phyloP scores from a whole-genome alignment of 768 basidiomycete genomes.

The Boletus fagicola region DNA sequence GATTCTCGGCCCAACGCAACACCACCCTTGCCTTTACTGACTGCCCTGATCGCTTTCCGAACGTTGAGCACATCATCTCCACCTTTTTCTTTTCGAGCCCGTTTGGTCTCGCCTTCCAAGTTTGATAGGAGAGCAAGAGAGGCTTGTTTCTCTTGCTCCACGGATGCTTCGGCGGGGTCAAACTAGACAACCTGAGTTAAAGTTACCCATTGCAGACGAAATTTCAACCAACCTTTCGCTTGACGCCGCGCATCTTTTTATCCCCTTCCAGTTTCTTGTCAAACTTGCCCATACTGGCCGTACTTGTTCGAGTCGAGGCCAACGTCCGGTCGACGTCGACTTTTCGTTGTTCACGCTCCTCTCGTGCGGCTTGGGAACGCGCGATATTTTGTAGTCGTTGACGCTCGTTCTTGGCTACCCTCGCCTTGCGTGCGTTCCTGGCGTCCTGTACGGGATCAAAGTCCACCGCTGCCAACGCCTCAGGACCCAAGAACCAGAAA shows the following conservation, averaged over 20 bases:
- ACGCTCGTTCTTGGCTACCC: slow-evolving; percentile 81
- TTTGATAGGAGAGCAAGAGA: slow-evolving; percentile 75
- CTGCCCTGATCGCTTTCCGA: slow-evolving; percentile 81
- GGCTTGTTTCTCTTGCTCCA: slow-evolving; percentile 63
- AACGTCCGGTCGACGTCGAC: slow-evolving; percentile 72
- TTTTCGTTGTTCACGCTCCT: slow-evolving; percentile 55
- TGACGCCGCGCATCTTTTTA: slow-evolving; percentile 81
- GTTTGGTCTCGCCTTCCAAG: slow-evolving; percentile 70
- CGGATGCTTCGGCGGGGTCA: slow-evolving; percentile 71
- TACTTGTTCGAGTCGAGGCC: slow-evolving; percentile 74
- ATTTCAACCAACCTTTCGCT: slow-evolving; percentile 72
- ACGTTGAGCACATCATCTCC: slow-evolving; percentile 68
- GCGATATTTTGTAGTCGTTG: slow-evolving; percentile 72
- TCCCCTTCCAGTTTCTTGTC: slow-evolving; percentile 91
- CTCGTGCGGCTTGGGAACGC: slow-evolving; percentile 43
- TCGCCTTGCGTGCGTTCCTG: slow-evolving; percentile 73
- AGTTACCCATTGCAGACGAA: neutral
- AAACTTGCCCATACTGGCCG: slow-evolving; percentile 94
- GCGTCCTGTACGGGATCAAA: slow-evolving; percentile 76
- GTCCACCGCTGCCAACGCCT: slow-evolving; percentile 57
- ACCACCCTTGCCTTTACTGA: slow-evolving; percentile 67
- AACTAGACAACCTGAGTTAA: slow-evolving; percentile 52
- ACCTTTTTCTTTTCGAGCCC: slow-evolving; percentile 43
- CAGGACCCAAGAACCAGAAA: neutral
- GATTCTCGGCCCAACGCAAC: slow-evolving; percentile 51